phyloP scores from a whole-genome alignment of 164 flowering plant genomes.

The Sedum album region DNA sequence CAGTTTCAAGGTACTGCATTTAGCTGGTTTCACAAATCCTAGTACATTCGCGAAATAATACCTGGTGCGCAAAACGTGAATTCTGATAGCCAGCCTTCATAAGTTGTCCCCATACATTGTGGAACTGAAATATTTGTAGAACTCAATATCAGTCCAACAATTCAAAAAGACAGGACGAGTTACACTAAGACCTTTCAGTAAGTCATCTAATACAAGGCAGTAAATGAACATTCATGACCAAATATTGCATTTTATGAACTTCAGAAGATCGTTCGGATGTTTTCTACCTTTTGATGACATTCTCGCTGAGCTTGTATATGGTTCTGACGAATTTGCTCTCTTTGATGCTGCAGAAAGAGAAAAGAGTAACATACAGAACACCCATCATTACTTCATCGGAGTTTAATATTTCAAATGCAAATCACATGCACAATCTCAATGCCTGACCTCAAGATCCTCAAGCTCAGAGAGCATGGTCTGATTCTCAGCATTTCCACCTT shows the following conservation, averaged over 20 bases:
- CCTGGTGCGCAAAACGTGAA: slow-evolving; percentile 99
- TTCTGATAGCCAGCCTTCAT: slow-evolving; percentile 98
- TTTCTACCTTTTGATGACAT: slow-evolving; percentile 60
- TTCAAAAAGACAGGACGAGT: too few species aligned
- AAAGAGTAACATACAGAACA: neutral
- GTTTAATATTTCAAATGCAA: too few species aligned
- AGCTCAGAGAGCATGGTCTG: neutral
- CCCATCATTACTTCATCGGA: too few species aligned
- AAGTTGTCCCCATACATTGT: slow-evolving; percentile 93
- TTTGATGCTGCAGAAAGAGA: slow-evolving; percentile 30
- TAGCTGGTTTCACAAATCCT: neutral
- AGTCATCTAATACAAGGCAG: neutral
- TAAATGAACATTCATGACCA: neutral
- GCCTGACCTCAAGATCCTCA: neutral
- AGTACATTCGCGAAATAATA: slow-evolving; percentile 8
- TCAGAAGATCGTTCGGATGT: neutral
- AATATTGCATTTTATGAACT: neutral
- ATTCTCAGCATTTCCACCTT: neutral
- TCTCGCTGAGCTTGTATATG: slow-evolving; percentile 68
- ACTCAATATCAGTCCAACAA: neutral
- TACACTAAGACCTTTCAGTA: too few species aligned
- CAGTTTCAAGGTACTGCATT: too few species aligned
- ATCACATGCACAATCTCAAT: neutral
- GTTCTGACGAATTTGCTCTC: slow-evolving; percentile 50
- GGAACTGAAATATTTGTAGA: slow-evolving; percentile 48